Evolutionary conservation across 768 basidiomycete species (phyloP).

Genomic region (Fistulinella prunicolor): DNA sequence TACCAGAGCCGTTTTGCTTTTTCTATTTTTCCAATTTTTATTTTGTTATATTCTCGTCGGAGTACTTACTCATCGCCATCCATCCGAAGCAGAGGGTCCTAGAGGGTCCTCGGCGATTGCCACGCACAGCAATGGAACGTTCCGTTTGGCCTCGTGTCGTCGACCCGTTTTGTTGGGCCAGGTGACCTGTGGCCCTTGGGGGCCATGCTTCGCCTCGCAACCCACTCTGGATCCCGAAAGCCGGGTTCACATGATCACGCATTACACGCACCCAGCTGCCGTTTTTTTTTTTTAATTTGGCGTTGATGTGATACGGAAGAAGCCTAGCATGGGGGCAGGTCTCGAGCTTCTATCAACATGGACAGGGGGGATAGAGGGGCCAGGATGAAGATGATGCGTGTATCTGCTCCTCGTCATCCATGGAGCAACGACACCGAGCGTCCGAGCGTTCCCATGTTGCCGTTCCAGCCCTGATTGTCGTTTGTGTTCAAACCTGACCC

Average conservation of each 20-base stretch:
- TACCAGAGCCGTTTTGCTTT: too few relatives aligned
- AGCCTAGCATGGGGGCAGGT: conserved; percentile 1
- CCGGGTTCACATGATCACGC: conserved; percentile 3
- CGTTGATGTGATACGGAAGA: conserved; percentile 4
- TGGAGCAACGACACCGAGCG: background rate
- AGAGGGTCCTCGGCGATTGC: conserved; percentile 1
- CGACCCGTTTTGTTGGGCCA: background rate
- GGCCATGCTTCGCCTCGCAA: conserved; percentile 1
- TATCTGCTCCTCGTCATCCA: conserved; percentile 8
- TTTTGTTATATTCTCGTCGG: background rate
- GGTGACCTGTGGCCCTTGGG: background rate
- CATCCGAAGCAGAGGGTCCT: background rate
- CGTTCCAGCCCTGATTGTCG: conserved; percentile 17
- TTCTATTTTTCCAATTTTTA: too few relatives aligned
- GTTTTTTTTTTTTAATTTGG: conserved; percentile 25
- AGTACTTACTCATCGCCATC: background rate
- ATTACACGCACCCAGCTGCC: conserved; percentile 9
- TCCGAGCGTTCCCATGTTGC: background rate
- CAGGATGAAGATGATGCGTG: background rate
- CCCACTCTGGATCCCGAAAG: conserved; percentile 10
- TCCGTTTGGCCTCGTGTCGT: conserved; percentile 18
- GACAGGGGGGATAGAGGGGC: conserved; percentile 11
- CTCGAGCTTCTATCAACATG: conserved; percentile 8
- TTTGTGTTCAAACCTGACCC: background rate
- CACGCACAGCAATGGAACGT: conserved; percentile 5